Conservation (phyloP, 768 basidiomycete species). For the Austroboletus eburneus region DNA sequence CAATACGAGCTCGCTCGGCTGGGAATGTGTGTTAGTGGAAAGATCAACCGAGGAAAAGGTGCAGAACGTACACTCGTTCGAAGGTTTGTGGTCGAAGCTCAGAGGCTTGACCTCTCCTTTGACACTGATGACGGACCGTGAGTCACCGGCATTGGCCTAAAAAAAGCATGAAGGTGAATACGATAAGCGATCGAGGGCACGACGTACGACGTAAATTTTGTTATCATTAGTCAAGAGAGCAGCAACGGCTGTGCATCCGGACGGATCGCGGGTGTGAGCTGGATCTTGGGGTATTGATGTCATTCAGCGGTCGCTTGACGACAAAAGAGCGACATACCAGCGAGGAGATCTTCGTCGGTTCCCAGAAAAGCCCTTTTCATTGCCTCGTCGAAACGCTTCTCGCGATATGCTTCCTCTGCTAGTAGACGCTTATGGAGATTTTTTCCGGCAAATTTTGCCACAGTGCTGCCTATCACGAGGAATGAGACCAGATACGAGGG, state of each 20-base stretch:
- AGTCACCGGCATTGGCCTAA: constrained; percentile 98
- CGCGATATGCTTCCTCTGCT: constrained; percentile 66
- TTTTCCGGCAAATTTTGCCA: constrained; percentile 84
- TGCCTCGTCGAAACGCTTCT: constrained; percentile 67
- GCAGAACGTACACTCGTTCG: constrained; percentile 62
- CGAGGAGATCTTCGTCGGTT: constrained; percentile 91
- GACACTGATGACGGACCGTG: constrained; percentile 80
- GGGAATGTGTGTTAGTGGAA: constrained; percentile 6
- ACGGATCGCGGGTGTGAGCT: constrained; percentile 83
- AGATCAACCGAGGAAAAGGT: background rate
- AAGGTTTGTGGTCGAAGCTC: constrained; percentile 95
- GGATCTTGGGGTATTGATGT: constrained; percentile 52
- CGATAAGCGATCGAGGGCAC: constrained; percentile 7
- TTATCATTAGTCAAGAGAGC: constrained; percentile 74
- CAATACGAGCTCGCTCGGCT: constrained; percentile 86
- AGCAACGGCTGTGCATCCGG: constrained; percentile 94
- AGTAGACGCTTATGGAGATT: constrained; percentile 77
- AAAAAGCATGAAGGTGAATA: constrained; percentile 1
- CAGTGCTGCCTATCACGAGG: constrained; percentile 57
- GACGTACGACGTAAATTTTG: constrained; percentile 74
- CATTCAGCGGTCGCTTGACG: background rate
- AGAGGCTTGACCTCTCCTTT: constrained; percentile 85
- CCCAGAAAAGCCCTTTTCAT: constrained; percentile 88
- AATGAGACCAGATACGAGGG: background rate
- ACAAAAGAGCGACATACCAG: constrained; percentile 47